Evolutionary conservation across 129 eudicot genomes (phyloP).

Genomic region (Saposhnikovia divaricata): DNA sequence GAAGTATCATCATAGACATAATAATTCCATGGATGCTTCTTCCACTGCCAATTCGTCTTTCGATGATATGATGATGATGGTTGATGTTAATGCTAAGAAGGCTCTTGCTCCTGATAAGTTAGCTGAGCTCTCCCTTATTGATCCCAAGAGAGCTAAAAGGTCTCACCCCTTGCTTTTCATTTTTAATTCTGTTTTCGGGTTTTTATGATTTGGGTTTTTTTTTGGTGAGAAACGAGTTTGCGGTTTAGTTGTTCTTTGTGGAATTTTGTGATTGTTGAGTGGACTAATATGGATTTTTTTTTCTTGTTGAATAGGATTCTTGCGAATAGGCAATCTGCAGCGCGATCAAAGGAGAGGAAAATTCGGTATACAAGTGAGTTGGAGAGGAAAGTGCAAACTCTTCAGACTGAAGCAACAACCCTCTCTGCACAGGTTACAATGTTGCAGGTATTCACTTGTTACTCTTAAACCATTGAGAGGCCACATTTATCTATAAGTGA

Average conservation of each 20-base stretch:
- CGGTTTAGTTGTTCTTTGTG: background rate
- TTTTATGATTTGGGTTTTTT: too few species aligned
- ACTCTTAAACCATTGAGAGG: background rate
- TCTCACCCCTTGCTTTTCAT: background rate
- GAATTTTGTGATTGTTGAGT: background rate
- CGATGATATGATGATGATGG: conserved; percentile 34
- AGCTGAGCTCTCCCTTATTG: conserved; percentile 76
- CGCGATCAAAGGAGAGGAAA: conserved; percentile 87
- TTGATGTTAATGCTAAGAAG: conserved; percentile 42
- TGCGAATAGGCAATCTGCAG: conserved; percentile 92
- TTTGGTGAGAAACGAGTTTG: background rate
- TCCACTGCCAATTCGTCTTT: conserved; percentile 39
- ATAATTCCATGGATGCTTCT: conserved; percentile 62
- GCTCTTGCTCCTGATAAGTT: conserved; percentile 69
- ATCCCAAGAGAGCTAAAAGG: conserved; percentile 94
- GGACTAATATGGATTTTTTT: background rate
- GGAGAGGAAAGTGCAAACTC: conserved; percentile 93
- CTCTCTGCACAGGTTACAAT: conserved; percentile 80
- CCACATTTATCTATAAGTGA: background rate
- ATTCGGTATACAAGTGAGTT: conserved; percentile 64
- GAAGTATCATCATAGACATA: conserved; percentile 37
- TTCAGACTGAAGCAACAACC: conserved; percentile 86
- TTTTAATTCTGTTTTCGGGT: background rate
- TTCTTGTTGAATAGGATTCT: conserved; percentile 53
- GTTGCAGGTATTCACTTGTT: conserved; percentile 50